Evolutionary conservation across 169 alveolate genomes (phyloP).

Genomic region (Cryptosporidium ubiquitum): DNA sequence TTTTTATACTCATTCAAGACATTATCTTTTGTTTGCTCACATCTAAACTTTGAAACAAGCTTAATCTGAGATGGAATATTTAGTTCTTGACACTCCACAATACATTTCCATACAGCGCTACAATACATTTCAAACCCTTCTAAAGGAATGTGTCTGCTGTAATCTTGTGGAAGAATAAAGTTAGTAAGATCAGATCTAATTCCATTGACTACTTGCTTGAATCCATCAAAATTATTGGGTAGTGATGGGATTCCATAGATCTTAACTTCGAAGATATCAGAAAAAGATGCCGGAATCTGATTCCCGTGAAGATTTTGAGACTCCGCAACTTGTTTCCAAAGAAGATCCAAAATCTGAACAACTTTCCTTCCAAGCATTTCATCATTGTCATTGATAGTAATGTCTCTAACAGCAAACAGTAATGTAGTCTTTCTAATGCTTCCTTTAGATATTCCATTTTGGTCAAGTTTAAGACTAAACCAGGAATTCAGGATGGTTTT

Average conservation of each 20-base stretch:
- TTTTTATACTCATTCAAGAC: not conserved
- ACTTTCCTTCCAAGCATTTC: conserved; percentile 58
- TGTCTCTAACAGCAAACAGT: conserved; percentile 50
- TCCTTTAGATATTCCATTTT: conserved; percentile 10
- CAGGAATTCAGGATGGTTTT: conserved; percentile 82
- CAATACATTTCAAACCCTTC: conserved; percentile 88
- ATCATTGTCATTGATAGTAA: conserved; percentile 35
- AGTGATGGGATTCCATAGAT: conserved; percentile 69
- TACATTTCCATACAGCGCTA: conserved; percentile 74
- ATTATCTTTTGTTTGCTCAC: conserved; percentile 54
- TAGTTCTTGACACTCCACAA: conserved; percentile 52
- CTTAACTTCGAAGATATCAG: conserved; percentile 43
- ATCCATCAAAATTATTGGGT: conserved; percentile 35
- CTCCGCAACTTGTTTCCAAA: conserved; percentile 34
- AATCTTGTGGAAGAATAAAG: conserved; percentile 54
- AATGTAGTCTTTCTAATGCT: conserved; percentile 22
- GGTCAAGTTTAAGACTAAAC: conserved; percentile 63
- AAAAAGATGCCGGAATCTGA: conserved; percentile 1
- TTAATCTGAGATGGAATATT: conserved; percentile 65
- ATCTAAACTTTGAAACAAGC: conserved; percentile 40
- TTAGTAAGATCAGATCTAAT: not conserved
- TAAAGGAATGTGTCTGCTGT: conserved; percentile 87
- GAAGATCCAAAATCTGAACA: conserved; percentile 22
- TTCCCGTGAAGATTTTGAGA: not conserved
- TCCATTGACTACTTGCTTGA: not conserved